phyloP scores from a whole-genome alignment of 202 grass and related monocot species.

The Sporobolus alterniflorus region DNA sequence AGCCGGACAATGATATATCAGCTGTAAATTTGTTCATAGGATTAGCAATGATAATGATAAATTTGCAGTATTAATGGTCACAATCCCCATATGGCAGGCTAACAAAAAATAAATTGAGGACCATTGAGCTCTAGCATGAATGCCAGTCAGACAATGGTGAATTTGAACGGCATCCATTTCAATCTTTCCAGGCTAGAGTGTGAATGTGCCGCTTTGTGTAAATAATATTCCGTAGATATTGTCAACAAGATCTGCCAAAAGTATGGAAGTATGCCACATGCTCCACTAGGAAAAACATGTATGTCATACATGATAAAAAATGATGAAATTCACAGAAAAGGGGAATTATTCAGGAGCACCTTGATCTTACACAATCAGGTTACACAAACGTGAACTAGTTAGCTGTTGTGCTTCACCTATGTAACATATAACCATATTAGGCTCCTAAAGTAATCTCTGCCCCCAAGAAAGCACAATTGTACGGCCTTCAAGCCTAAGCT shows the following conservation, averaged over 20 bases:
- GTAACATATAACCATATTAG: not conserved
- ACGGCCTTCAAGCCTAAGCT: conserved; percentile 48
- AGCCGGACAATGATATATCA: not conserved
- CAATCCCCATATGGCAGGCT: too few relatives aligned
- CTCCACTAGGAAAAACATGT: not conserved
- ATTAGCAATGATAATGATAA: not conserved
- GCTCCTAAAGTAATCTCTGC: conserved; percentile 2
- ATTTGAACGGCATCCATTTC: not conserved
- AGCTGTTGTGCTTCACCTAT: not conserved
- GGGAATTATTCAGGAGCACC: not conserved
- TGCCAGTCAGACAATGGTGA: not conserved
- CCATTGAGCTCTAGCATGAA: not conserved
- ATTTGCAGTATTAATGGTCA: too few relatives aligned
- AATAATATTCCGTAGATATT: not conserved
- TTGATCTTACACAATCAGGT: conserved; percentile 1
- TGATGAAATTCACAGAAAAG: not conserved
- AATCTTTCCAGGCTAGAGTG: not conserved
- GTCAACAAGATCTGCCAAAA: not conserved
- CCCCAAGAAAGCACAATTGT: not conserved
- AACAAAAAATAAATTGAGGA: too few relatives aligned
- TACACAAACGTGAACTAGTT: not conserved
- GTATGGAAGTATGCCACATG: not conserved
- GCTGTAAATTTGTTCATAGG: not conserved
- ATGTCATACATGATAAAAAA: conserved; percentile 2
- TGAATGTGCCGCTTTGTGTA: not conserved